Conservation (phyloP, 169 alveolate genomes). For the Toxoplasma gondii region DNA sequence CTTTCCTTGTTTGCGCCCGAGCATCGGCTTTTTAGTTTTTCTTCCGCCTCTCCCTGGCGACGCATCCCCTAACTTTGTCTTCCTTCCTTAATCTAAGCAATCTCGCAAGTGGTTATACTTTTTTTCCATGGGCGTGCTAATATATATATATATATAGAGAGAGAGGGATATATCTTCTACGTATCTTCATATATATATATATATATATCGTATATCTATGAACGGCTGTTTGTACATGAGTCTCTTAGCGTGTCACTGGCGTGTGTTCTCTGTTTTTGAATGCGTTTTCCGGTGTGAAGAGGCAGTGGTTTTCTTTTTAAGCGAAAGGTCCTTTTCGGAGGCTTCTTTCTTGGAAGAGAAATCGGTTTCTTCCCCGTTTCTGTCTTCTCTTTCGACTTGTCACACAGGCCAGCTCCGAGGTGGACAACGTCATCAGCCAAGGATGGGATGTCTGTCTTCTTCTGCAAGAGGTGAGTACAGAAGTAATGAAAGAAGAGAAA, state of each 20-base stretch:
- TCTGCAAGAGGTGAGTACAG: conserved; percentile 62
- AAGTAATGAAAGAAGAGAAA: background rate
- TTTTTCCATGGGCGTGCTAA: background rate
- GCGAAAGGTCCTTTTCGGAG: too few relatives aligned
- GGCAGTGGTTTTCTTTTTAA: too few relatives aligned
- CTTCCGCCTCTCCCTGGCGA: background rate
- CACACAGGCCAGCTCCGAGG: conserved; percentile 49
- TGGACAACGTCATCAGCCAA: conserved; percentile 51
- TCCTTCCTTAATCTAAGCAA: background rate
- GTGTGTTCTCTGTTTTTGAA: too few relatives aligned
- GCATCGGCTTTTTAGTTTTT: background rate
- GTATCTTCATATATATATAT: background rate
- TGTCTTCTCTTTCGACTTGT: background rate
- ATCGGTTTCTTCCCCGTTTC: background rate
- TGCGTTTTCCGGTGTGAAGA: too few relatives aligned
- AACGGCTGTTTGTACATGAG: too few relatives aligned
- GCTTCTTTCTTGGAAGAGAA: too few relatives aligned
- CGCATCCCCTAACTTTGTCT: background rate
- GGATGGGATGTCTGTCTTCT: conserved; percentile 69
- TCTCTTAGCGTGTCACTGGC: too few relatives aligned
- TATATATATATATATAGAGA: background rate
- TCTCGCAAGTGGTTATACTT: background rate
- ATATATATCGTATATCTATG: background rate
- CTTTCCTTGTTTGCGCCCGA: too few relatives aligned
- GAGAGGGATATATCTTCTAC: background rate